phyloP scores from a whole-genome alignment of 106 monocot species.

The Apostasia shenzhenica region DNA sequence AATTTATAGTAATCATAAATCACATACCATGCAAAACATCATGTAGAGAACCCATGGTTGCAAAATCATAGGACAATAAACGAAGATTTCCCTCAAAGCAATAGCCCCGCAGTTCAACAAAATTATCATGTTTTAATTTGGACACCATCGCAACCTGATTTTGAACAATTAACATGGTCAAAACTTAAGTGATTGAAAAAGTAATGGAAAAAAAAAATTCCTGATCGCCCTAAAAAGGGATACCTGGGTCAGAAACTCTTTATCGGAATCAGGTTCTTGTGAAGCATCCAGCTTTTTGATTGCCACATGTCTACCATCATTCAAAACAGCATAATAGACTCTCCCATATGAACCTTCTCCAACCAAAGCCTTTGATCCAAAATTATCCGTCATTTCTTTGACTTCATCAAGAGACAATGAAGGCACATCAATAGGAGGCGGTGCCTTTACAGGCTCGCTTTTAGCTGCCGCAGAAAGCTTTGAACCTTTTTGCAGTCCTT shows the following conservation, averaged over 20 bases:
- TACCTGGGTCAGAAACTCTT: constrained; percentile 21
- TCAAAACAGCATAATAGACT: constrained; percentile 48
- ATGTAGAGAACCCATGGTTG: constrained; percentile 59
- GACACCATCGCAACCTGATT: constrained; percentile 42
- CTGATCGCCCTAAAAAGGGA: not conserved
- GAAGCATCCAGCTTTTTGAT: constrained; percentile 56
- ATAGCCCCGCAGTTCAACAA: constrained; percentile 46
- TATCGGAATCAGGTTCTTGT: constrained; percentile 14
- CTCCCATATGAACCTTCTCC: constrained; percentile 70
- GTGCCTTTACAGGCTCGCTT: constrained; percentile 2
- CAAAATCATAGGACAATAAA: constrained; percentile 50
- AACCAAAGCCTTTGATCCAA: constrained; percentile 38
- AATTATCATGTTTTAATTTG: constrained; percentile 47
- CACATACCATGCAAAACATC: constrained; percentile 57
- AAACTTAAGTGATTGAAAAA: not conserved
- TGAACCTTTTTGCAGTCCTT: constrained; percentile 5
- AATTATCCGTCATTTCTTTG: constrained; percentile 50
- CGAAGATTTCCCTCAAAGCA: constrained; percentile 39
- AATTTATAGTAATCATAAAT: no score
- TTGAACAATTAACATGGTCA: constrained; percentile 2
- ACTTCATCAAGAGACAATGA: constrained; percentile 40
- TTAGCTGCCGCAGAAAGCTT: not conserved
- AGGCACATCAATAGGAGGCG: constrained; percentile 39
- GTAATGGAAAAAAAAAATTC: not conserved
- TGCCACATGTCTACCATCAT: constrained; percentile 29